Evolutionary conservation across 129 eudicot genomes (phyloP).

Genomic region (Saussurea involucrata): DNA sequence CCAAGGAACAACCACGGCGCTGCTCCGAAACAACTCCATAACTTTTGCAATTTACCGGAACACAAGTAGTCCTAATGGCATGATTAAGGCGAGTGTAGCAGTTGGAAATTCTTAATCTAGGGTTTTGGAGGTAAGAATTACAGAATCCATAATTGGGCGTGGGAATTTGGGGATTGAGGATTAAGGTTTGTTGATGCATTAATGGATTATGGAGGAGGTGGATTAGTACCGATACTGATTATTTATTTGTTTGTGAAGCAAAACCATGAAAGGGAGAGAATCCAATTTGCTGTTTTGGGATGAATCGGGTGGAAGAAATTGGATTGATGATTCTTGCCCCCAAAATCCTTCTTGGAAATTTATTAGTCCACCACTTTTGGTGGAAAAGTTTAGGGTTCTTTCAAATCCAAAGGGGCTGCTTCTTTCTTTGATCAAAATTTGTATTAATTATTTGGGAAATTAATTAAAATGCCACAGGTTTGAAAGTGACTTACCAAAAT

Average conservation of each 20-base stretch:
- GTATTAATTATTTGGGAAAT: too few species aligned
- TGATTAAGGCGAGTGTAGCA: conserved; percentile 15
- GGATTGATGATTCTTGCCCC: not conserved
- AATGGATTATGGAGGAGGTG: conserved; percentile 15
- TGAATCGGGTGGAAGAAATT: conserved; percentile 2
- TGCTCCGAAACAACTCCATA: conserved; percentile 34
- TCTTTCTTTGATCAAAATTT: not conserved
- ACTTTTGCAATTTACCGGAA: conserved; percentile 37
- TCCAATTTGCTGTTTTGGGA: not conserved
- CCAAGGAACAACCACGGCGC: conserved; percentile 15
- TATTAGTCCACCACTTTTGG: not conserved
- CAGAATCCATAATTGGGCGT: conserved; percentile 39
- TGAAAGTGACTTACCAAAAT: too few species aligned
- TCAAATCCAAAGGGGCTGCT: not conserved
- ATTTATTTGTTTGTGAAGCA: conserved; percentile 3
- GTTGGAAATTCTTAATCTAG: conserved; percentile 24
- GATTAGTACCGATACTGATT: not conserved
- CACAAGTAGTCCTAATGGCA: not conserved
- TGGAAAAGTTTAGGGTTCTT: conserved; percentile 16
- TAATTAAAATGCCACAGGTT: too few species aligned
- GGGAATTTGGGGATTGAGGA: conserved; percentile 41
- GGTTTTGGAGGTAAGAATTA: conserved; percentile 35
- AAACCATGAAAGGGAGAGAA: conserved; percentile 4
- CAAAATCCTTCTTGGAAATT: not conserved
- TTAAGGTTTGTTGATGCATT: conserved; percentile 55